Percentiles rank a stretch among this genome's conserved stretches.
Conservation (phyloP, 208 protist genomes). For the Crithidia sp. region DNA sequence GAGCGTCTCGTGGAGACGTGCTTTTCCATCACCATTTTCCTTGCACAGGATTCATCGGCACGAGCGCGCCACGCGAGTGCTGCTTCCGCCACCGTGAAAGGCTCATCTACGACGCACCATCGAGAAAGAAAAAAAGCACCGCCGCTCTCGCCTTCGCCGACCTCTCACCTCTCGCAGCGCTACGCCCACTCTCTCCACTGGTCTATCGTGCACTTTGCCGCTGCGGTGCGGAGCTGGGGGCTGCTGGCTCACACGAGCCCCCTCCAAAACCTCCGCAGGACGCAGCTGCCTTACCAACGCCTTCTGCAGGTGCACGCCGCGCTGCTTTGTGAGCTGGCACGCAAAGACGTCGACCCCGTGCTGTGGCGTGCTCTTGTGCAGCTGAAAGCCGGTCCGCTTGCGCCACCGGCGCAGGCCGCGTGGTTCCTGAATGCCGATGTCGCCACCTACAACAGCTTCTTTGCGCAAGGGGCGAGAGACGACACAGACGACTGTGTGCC, state of each 20-base stretch:
- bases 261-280: constrained; percentile 35
- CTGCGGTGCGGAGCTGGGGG: constrained; percentile 61
- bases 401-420: constrained; percentile 1
- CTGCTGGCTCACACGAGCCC: constrained; percentile 55
- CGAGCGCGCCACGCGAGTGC: constrained; percentile 1
- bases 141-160: no score
- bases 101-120: background rate
- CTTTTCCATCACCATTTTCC: constrained; percentile 69
- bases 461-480: background rate
- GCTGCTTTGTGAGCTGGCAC: constrained; percentile 32
- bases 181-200: constrained; percentile 60
- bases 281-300: constrained; percentile 28
- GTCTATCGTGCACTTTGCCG: constrained; percentile 67
- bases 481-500: background rate
- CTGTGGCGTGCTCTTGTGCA: constrained; percentile 29
- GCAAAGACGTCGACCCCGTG: constrained; percentile 6
- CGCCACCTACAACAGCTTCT: constrained; percentile 4
- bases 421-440: constrained; percentile 27
- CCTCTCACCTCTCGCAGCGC: background rate
- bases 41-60: constrained; percentile 46
- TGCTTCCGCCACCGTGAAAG: background rate
- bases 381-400: constrained; percentile 28
- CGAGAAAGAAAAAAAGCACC: no score
- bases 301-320: constrained; percentile 56
- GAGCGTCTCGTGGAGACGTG: constrained; percentile 59